Evolutionary conservation across 2,329 filamentous ascomycete genomes (phyloP).

Genomic region (Thielaviopsis musarum): DNA sequence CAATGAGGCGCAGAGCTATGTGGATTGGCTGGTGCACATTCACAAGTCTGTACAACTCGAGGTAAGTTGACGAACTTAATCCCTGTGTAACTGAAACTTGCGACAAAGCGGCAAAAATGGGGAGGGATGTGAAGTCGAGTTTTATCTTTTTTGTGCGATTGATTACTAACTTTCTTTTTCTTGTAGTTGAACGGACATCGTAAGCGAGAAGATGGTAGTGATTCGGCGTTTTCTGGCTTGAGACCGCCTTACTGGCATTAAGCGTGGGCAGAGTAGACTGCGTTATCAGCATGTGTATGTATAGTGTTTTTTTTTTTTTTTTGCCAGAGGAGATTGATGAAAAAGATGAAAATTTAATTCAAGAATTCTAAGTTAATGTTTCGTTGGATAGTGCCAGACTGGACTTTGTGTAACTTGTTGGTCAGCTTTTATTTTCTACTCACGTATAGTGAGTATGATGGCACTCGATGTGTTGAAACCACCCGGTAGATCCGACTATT

Average conservation of each 20-base stretch:
- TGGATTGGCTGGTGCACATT: conserved; percentile 93
- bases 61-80: conserved; percentile 28
- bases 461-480: too few species aligned
- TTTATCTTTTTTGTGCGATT: background rate
- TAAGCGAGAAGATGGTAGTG: conserved; percentile 46
- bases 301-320: background rate
- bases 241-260: conserved; percentile 38
- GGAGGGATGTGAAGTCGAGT: too few species aligned
- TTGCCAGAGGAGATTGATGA: too few species aligned
- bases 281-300: background rate
- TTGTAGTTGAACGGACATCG: conserved; percentile 48
- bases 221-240: conserved; percentile 41
- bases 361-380: too few species aligned
- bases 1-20: conserved; percentile 94
- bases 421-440: too few species aligned
- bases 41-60: conserved; percentile 89
- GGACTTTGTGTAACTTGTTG: too few species aligned
- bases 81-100: background rate
- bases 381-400: too few species aligned
- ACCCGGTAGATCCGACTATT: too few species aligned
- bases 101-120: too few species aligned
- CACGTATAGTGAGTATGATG: too few species aligned
- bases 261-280: background rate
- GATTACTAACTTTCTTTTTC: conserved; percentile 6
- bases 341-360: too few species aligned